Conservation (phyloP, 2,329 filamentous ascomycete genomes). For the Diaporthe velutina region DNA sequence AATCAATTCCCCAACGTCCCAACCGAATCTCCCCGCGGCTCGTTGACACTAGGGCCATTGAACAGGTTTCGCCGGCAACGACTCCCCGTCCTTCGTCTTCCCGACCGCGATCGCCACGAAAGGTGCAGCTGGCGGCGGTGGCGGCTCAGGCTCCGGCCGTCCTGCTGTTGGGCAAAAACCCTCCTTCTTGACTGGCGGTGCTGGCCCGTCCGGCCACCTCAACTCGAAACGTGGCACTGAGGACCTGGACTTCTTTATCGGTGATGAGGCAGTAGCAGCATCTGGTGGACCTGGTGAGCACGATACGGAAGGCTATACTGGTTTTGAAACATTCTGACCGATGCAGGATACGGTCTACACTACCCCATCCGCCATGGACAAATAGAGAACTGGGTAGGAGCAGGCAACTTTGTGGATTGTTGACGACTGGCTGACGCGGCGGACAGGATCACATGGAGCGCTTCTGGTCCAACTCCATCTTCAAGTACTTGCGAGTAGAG, state of each 20-base stretch:
- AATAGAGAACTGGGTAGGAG: conserved; percentile 95
- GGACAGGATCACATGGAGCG: conserved; percentile 96
- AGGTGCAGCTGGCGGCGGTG: conserved; percentile 76
- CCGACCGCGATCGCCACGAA: conserved; percentile 98
- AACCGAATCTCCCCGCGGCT: conserved; percentile 27
- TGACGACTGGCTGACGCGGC: conserved; percentile 45
- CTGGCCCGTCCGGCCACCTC: conserved; percentile 84
- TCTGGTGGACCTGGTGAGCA: conserved; percentile 81
- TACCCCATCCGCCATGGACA: conserved; percentile 98
- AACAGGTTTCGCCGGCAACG: conserved; percentile 96
- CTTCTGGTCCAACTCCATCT: conserved; percentile 99
- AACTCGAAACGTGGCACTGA: conserved; percentile 95
- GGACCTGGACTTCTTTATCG: conserved; percentile 98
- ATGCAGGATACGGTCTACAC: conserved; percentile 88
- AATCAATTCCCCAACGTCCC: conserved; percentile 46
- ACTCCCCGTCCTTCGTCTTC: conserved; percentile 99
- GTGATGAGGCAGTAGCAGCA: conserved; percentile 92
- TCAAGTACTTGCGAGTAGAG: conserved; percentile 98
- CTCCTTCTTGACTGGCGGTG: conserved; percentile 91
- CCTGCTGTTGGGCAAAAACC: conserved; percentile 95
- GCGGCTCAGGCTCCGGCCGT: conserved; percentile 85
- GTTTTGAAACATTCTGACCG: conserved; percentile 37
- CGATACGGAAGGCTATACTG: conserved; percentile 18
- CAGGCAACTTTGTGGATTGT: neutral
- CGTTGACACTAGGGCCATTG: neutral